Evolutionary conservation across 176 grass and related monocot species (phyloP).

Genomic region (Musa troglodytarum): DNA sequence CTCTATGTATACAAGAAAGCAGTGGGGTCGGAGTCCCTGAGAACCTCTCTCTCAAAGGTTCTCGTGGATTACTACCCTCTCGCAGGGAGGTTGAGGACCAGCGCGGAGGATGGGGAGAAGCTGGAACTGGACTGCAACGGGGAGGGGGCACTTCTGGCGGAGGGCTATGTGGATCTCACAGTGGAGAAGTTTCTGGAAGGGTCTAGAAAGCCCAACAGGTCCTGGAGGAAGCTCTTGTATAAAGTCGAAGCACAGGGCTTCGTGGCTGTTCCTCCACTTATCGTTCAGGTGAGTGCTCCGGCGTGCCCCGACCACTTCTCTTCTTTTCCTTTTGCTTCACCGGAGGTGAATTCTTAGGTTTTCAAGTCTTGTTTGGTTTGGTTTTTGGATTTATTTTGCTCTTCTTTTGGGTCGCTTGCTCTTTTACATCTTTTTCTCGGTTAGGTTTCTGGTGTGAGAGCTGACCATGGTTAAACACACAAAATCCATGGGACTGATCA

Average conservation of each 20-base stretch:
- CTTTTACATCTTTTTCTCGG: too few species aligned
- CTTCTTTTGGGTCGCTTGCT: too few species aligned
- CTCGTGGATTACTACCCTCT: conserved; percentile 89
- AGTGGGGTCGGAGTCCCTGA: conserved; percentile 23
- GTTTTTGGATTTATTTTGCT: too few species aligned
- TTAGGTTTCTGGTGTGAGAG: too few species aligned
- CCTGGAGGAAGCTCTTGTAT: conserved; percentile 79
- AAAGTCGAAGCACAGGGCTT: conserved; percentile 51
- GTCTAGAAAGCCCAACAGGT: conserved; percentile 37
- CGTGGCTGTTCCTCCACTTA: conserved; percentile 54
- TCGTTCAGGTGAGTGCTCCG: conserved; percentile 51
- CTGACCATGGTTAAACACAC: too few species aligned
- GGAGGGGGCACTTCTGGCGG: conserved; percentile 49
- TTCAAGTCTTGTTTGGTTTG: too few species aligned
- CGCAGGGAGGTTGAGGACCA: conserved; percentile 41
- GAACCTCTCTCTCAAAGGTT: conserved; percentile 30
- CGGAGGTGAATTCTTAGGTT: not conserved
- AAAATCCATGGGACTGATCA: too few species aligned
- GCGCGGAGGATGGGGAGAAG: conserved; percentile 34
- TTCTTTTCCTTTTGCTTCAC: not conserved
- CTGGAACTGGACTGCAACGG: conserved; percentile 76
- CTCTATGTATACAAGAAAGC: conserved; percentile 48
- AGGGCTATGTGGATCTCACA: conserved; percentile 27
- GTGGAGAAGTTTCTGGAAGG: conserved; percentile 40
- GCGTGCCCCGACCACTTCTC: not conserved